Percentiles rank a stretch among this genome's conserved stretches.
phyloP scores from a whole-genome alignment of 352 stramenopile genomes.

The Phytophthora melonis region DNA sequence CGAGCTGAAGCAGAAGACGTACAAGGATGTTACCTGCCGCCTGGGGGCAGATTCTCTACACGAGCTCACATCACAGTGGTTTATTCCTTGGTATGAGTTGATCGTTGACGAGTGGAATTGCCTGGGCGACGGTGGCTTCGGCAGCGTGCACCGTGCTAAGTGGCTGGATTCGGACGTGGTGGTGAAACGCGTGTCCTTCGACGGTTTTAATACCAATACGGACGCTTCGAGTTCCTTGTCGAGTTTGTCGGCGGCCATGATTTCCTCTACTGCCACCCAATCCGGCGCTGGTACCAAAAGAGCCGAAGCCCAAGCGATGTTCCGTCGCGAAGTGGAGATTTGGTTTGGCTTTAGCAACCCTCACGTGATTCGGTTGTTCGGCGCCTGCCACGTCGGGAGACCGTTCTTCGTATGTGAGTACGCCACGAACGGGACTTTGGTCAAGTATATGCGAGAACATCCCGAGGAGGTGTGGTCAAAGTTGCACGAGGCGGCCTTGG shows the following conservation, averaged over 20 bases:
- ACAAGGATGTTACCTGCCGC: no score
- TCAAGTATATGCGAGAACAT: constrained; percentile 19
- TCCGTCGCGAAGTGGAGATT: constrained; percentile 27
- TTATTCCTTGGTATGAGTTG: constrained; percentile 23
- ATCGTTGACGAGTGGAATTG: constrained; percentile 11
- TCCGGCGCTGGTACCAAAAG: background rate
- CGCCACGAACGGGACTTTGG: constrained; percentile 24
- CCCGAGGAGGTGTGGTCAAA: constrained; percentile 11
- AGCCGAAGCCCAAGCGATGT: constrained; percentile 13
- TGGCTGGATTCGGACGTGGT: constrained; percentile 27
- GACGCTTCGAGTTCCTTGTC: background rate
- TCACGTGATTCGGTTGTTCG: constrained; percentile 28
- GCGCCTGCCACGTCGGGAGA: constrained; percentile 24
- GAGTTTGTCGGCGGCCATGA: background rate
- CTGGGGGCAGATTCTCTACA: background rate
- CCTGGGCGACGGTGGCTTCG: constrained; percentile 10
- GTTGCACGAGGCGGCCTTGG: constrained; percentile 15
- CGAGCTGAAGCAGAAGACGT: background rate
- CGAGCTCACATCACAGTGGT: constrained; percentile 9
- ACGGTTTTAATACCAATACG: no score
- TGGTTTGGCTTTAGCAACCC: constrained; percentile 33
- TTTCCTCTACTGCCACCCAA: no score
- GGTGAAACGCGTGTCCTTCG: constrained; percentile 3
- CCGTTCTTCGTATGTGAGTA: constrained; percentile 34
- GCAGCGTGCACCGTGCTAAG: constrained; percentile 14